Evolutionary conservation across 805 yeast species (phyloP).

Genomic region (Diddensiella caesifluorescens): DNA sequence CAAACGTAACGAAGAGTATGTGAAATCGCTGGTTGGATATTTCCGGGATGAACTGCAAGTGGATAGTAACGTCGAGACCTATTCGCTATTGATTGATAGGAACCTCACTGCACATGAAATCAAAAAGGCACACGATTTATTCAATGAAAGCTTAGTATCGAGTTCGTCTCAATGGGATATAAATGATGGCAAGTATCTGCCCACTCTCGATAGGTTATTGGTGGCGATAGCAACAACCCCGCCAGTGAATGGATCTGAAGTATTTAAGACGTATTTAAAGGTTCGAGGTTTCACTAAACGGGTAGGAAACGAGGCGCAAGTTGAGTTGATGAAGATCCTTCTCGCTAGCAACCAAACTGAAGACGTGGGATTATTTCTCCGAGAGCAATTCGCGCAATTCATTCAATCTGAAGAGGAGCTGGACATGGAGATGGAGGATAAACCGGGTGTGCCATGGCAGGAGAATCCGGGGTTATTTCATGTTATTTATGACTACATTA

Average conservation of each 20-base stretch:
- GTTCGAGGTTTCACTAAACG: constrained; percentile 37
- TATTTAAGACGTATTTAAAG: constrained; percentile 37
- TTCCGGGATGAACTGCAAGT: constrained; percentile 34
- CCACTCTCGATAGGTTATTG: constrained; percentile 29
- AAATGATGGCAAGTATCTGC: constrained; percentile 19
- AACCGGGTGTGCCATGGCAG: constrained; percentile 24
- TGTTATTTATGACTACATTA: constrained; percentile 42
- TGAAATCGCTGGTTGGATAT: constrained; percentile 22
- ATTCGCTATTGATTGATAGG: constrained; percentile 34
- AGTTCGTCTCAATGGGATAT: constrained; percentile 43
- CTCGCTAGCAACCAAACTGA: constrained; percentile 34
- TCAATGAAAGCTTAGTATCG: constrained; percentile 32
- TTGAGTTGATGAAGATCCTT: constrained; percentile 36
- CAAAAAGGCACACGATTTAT: constrained; percentile 32
- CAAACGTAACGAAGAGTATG: constrained; percentile 23
- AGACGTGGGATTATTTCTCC: constrained; percentile 40
- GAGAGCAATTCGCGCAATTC: constrained; percentile 38
- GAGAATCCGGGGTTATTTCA: constrained; percentile 37
- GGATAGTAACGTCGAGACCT: constrained; percentile 35
- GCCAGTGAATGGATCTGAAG: constrained; percentile 25
- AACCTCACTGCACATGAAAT: constrained; percentile 29
- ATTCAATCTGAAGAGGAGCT: constrained; percentile 7
- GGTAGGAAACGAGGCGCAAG: constrained; percentile 37
- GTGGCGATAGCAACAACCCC: constrained; percentile 26
- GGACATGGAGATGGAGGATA: constrained; percentile 8